phyloP scores from a whole-genome alignment of 2,329 filamentous ascomycete genomes.

The Akanthomyces lecanii region DNA sequence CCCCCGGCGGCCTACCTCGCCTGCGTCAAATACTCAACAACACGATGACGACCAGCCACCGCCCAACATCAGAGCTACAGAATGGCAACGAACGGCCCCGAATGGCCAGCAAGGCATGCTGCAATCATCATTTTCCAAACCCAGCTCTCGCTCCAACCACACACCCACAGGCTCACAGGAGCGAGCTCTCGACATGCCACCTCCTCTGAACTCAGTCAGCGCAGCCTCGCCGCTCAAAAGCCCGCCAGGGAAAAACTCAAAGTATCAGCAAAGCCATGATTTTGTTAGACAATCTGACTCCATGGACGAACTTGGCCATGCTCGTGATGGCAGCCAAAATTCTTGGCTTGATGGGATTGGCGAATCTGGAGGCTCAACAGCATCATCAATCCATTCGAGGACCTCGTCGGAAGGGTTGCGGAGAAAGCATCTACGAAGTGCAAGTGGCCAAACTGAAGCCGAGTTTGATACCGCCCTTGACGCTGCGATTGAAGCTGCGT shows the following conservation, averaged over 20 bases:
- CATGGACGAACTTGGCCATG: constrained; percentile 36
- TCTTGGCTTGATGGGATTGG: constrained; percentile 95
- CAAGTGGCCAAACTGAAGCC: constrained; percentile 72
- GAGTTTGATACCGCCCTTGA: constrained; percentile 94
- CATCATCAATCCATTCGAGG: constrained; percentile 76
- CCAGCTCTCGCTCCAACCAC: constrained; percentile 34
- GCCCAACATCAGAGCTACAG: constrained; percentile 12
- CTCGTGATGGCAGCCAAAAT: constrained; percentile 64
- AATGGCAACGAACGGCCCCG: constrained; percentile 1
- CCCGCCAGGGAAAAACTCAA: not conserved
- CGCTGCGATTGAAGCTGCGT: constrained; percentile 92
- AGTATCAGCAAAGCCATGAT: constrained; percentile 25
- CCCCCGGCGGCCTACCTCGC: not conserved
- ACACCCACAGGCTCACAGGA: constrained; percentile 7
- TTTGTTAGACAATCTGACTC: constrained; percentile 28
- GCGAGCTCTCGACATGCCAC: constrained; percentile 47
- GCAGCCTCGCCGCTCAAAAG: constrained; percentile 41
- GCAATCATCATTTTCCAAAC: constrained; percentile 52
- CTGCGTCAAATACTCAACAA: not conserved
- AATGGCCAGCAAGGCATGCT: constrained; percentile 27
- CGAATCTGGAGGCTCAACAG: constrained; percentile 76
- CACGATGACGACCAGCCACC: constrained; percentile 3
- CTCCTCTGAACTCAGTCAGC: constrained; percentile 64
- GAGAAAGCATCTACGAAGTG: constrained; percentile 63
- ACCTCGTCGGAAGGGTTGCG: constrained; percentile 66